Evolutionary conservation across 129 eudicot genomes (phyloP).

Genomic region (Oenanthe sinensis): DNA sequence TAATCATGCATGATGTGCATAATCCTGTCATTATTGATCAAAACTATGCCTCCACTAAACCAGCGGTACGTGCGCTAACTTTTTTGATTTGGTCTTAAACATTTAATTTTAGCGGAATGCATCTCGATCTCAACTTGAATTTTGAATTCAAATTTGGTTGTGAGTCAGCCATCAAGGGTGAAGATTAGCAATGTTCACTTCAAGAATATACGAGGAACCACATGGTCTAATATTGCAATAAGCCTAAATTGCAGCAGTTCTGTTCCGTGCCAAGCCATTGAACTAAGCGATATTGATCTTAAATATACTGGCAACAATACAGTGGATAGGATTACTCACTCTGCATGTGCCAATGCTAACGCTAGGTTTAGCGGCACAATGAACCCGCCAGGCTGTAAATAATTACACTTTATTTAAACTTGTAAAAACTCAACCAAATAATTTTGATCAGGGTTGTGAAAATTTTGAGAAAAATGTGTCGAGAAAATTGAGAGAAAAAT

Average conservation of each 20-base stretch:
- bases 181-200: slow-evolving; percentile 36
- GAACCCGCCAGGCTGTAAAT: slow-evolving; percentile 6
- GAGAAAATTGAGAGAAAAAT: slow-evolving; percentile 32
- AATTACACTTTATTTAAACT: background rate
- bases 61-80: background rate
- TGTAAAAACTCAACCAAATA: background rate
- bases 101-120: too few relatives aligned
- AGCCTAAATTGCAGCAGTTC: slow-evolving; percentile 27
- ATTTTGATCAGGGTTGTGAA: slow-evolving; percentile 8
- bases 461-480: slow-evolving; percentile 41
- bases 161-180: slow-evolving; percentile 34
- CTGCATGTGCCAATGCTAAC: slow-evolving; percentile 7
- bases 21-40: slow-evolving; percentile 50
- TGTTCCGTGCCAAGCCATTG: slow-evolving; percentile 31
- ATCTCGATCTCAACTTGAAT: too few relatives aligned
- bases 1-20: slow-evolving; percentile 25
- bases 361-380: background rate
- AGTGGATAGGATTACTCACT: background rate
- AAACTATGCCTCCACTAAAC: slow-evolving; percentile 15
- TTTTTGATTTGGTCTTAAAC: too few relatives aligned
- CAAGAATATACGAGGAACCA: slow-evolving; percentile 41
- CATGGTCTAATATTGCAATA: slow-evolving; percentile 13
- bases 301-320: background rate
- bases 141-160: background rate
- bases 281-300: slow-evolving; percentile 22